Base-by-base conservation (phyloP, 2,329 filamentous ascomycete genomes). In the Metarhizium robertsii region DNA sequence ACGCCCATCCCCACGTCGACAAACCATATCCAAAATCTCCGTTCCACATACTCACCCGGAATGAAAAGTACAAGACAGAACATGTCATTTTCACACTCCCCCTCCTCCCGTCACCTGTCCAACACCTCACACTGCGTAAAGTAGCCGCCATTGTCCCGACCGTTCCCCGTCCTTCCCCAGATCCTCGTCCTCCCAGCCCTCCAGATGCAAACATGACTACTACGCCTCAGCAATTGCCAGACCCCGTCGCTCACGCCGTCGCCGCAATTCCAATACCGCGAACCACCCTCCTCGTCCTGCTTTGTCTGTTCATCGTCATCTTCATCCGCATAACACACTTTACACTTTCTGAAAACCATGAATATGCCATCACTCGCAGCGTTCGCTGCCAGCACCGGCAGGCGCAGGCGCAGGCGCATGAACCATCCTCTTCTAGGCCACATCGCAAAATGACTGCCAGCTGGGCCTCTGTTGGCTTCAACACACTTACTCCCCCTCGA, bases 261-360 rank as follows among this genome's bases (percentile, higher is more conserved):
- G 20, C 20, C 20, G 7, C n/a, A 14, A 30, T 30, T 10, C 45
- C 45, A 6, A 30, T 48, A 11, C 20, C 18, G 20, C 45, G 5
- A 13, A 11, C 45, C 45, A 1, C 30, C 20, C 14, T 48, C 25
- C 20, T 48, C 20, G 6, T 55, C 42, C 53, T 55, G 25, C 43
- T 55, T 2, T 52, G 48, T 32, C 42, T 55, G n/a, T 55, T 45
- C 40, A 18, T 55, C 18, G 32, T 52, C 42, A 13, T 46, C 25
- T 47, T 55, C 40, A 45, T 55, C 30, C 53, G 42, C 40, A 48
- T 55, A n/a, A 30, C 45, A 25, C 51, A 48, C 40, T 55, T 47
- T 34, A 47, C 53, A 4, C 32, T 55, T 2, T 48, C 14, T 8
- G 2, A 32, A 16, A 30, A 38, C 25, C 38, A 20, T 20, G 18